phyloP scores from a whole-genome alignment of 2,329 filamentous ascomycete genomes.

The Diaporthe batatas region DNA sequence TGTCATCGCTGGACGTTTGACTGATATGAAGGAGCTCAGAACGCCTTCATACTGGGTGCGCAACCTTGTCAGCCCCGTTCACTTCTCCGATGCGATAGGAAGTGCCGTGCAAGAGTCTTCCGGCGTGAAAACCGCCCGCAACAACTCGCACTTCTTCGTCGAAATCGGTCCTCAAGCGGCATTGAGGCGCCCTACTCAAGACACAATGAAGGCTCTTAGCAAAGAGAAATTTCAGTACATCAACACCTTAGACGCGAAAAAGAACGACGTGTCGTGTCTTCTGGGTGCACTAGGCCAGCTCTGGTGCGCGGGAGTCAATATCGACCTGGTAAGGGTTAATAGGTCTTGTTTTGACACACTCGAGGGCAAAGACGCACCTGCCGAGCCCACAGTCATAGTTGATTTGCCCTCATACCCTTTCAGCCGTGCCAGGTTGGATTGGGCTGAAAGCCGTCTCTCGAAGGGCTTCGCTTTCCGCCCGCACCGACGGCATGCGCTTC shows the following conservation, averaged over 20 bases:
- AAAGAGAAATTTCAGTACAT: slow-evolving; percentile 8
- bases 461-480: neutral
- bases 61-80: neutral
- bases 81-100: slow-evolving; percentile 3
- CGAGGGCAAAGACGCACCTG: neutral
- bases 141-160: neutral
- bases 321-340: slow-evolving; percentile 1
- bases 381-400: neutral
- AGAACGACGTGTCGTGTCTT: neutral
- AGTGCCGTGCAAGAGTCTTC: neutral
- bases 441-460: slow-evolving; percentile 3
- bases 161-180: slow-evolving; percentile 16
- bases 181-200: neutral
- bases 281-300: neutral
- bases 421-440: slow-evolving; percentile 9
- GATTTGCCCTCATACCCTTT: slow-evolving; percentile 1
- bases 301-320: slow-evolving; percentile 6
- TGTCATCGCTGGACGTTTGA: neutral
- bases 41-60: slow-evolving; percentile 1
- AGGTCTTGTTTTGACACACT: neutral
- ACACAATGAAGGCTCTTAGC: neutral
- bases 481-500: neutral
- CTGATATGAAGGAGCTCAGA: neutral
- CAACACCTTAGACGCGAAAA: neutral
- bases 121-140: neutral